These are phyloP conservation scores for Eutrema japonicum DNA, from an alignment of 345 rosid species.

Conservation along the genomic window DNA sequence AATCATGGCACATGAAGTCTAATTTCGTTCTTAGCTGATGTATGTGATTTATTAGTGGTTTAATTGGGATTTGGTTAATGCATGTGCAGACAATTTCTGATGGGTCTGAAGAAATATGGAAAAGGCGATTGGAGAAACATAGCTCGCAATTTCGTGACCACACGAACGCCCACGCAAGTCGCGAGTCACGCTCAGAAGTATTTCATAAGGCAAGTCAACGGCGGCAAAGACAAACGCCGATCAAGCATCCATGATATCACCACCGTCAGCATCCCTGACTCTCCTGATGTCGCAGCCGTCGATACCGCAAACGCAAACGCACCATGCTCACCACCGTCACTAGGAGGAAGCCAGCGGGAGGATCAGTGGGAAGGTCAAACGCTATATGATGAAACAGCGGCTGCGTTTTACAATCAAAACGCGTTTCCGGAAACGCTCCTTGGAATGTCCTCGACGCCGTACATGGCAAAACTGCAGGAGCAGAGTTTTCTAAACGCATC, in stretches of 20 bases:
- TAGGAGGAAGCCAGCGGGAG: constrained; percentile 46
- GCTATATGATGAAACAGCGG: constrained; percentile 38
- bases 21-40: neutral
- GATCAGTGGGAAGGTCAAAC: constrained; percentile 42
- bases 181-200: constrained; percentile 99
- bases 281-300: constrained; percentile 49
- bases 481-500: constrained; percentile 64
- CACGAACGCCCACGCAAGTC: constrained; percentile 95
- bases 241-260: constrained; percentile 99
- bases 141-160: constrained; percentile 83
- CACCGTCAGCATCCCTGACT: constrained; percentile 62
- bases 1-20: neutral
- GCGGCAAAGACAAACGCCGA: constrained; percentile 94
- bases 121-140: constrained; percentile 99
- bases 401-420: constrained; percentile 51
- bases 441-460: constrained; percentile 56
- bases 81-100: constrained; percentile 77
- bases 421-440: constrained; percentile 49
- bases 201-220: constrained; percentile 86
- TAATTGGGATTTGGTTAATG: constrained; percentile 4
- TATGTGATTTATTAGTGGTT: neutral
- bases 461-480: constrained; percentile 63
- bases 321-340: constrained; percentile 45
- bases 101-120: constrained; percentile 93
- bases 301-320: constrained; percentile 52